A percentile compares a stretch with the other conserved stretches of the same genome.
Evolutionary conservation across 768 basidiomycete species (phyloP).

Genomic region (Mycena filopes): DNA sequence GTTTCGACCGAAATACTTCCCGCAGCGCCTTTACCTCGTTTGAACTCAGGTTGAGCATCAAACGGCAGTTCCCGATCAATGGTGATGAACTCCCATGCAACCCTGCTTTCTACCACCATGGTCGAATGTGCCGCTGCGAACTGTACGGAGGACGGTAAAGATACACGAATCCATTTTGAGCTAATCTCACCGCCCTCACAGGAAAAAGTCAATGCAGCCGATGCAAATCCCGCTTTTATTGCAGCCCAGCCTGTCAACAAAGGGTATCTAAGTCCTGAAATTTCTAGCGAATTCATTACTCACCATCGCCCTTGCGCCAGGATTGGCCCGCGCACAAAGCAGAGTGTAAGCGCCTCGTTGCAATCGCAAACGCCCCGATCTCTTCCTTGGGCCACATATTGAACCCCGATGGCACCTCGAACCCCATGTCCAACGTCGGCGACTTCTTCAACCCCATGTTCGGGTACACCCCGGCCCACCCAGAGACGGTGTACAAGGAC

Average conservation of each 20-base stretch:
- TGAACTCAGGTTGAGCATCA: too few relatives aligned
- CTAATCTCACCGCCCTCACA: neutral
- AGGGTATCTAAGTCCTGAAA: slow-evolving; percentile 7
- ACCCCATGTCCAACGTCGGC: slow-evolving; percentile 7
- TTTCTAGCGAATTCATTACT: too few relatives aligned
- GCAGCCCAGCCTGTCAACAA: slow-evolving; percentile 16
- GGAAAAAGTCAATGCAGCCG: slow-evolving; percentile 12
- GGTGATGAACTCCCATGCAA: too few relatives aligned
- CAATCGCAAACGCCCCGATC: neutral
- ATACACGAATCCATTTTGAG: too few relatives aligned
- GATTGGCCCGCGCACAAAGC: slow-evolving; percentile 25
- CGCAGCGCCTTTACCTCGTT: too few relatives aligned
- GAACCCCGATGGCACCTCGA: slow-evolving; percentile 3
- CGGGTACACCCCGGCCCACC: slow-evolving; percentile 11
- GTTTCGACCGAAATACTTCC: too few relatives aligned
- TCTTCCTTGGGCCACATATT: slow-evolving; percentile 20
- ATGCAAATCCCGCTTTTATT: slow-evolving; percentile 23
- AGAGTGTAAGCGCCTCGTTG: slow-evolving; percentile 4
- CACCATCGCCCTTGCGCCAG: too few relatives aligned
- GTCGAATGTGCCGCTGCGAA: too few relatives aligned
- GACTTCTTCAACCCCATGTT: slow-evolving; percentile 4
- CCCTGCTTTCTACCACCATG: too few relatives aligned
- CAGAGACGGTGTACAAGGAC: slow-evolving; percentile 14
- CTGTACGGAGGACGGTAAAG: too few relatives aligned
- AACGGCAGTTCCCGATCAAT: too few relatives aligned